Evolutionary conservation across 2,329 filamentous ascomycete genomes (phyloP).

Genomic region (Claviceps spartinae): DNA sequence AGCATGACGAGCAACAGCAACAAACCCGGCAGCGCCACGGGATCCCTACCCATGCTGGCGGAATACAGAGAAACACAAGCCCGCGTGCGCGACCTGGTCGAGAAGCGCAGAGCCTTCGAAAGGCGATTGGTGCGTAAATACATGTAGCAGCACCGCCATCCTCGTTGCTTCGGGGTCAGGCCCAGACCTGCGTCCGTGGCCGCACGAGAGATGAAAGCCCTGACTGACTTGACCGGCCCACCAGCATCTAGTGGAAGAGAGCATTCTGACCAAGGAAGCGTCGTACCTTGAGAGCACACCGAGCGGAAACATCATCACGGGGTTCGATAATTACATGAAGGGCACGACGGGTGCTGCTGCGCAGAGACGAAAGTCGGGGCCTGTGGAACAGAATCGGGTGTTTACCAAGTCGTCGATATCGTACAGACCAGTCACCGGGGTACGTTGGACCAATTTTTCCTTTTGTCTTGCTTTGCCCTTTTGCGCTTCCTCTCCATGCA

Average conservation of each 20-base stretch:
- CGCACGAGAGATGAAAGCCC: not conserved
- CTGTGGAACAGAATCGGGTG: conserved; percentile 58
- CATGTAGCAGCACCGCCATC: too few relatives aligned
- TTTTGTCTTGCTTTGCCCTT: not conserved
- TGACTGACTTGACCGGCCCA: too few relatives aligned
- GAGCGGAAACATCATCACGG: conserved; percentile 88
- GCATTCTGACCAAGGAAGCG: conserved; percentile 71
- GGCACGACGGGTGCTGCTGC: conserved; percentile 52
- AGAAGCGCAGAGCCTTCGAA: conserved; percentile 26
- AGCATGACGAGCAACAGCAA: conserved; percentile 24
- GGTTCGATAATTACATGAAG: conserved; percentile 98
- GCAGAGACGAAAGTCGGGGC: conserved; percentile 48
- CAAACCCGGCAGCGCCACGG: conserved; percentile 14
- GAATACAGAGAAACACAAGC: conserved; percentile 38
- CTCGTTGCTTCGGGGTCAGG: too few relatives aligned
- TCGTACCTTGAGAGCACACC: conserved; percentile 84
- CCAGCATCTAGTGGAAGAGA: conserved; percentile 49
- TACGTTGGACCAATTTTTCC: conserved; percentile 10
- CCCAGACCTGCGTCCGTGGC: not conserved
- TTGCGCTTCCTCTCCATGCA: not conserved
- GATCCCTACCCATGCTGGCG: conserved; percentile 23
- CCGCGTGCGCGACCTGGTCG: conserved; percentile 33
- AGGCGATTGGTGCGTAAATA: conserved; percentile 21
- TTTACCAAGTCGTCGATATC: conserved; percentile 56
- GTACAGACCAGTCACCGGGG: conserved; percentile 33